Conservation (phyloP, 495 filamentous ascomycete genomes). For the Xylaria sp. region DNA sequence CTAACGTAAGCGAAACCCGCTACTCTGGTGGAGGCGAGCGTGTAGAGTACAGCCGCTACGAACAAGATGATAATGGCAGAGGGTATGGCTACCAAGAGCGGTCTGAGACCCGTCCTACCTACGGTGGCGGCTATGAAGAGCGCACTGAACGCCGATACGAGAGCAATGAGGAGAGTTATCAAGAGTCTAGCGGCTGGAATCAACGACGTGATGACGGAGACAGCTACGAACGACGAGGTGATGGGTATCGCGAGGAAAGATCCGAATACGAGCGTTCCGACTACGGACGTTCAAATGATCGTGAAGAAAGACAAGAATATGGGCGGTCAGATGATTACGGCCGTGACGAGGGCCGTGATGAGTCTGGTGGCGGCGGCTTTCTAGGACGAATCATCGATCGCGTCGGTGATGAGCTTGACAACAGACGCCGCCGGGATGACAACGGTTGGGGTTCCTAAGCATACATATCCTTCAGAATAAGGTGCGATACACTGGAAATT, state of each 20-base stretch:
- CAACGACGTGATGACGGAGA: conserved; percentile 32
- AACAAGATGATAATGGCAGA: conserved; percentile 46
- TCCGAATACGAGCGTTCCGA: conserved; percentile 28
- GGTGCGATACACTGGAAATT: not conserved
- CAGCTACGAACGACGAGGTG: conserved; percentile 34
- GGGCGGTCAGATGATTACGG: conserved; percentile 23
- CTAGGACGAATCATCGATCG: conserved; percentile 34
- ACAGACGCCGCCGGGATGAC: conserved; percentile 35
- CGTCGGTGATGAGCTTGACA: conserved; percentile 39
- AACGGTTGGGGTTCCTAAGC: conserved; percentile 26
- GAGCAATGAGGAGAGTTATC: conserved; percentile 36
- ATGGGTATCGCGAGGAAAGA: conserved; percentile 29
- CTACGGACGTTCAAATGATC: conserved; percentile 24
- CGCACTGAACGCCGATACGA: conserved; percentile 46
- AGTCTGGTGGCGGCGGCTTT: conserved; percentile 36
- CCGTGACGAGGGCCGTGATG: conserved; percentile 35
- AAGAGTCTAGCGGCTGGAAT: conserved; percentile 34
- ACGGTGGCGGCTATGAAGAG: conserved; percentile 43
- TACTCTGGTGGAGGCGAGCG: conserved; percentile 52
- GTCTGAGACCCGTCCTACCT: conserved; percentile 37
- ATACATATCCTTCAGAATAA: not conserved
- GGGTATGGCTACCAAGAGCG: conserved; percentile 46
- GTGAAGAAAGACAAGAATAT: conserved; percentile 26
- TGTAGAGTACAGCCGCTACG: conserved; percentile 54
- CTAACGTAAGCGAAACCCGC: conserved; percentile 51